A percentile compares a stretch with the other conserved stretches of the same genome.
Conservation (phyloP, 2,329 filamentous ascomycete species). For the Aspergillus unguis region DNA sequence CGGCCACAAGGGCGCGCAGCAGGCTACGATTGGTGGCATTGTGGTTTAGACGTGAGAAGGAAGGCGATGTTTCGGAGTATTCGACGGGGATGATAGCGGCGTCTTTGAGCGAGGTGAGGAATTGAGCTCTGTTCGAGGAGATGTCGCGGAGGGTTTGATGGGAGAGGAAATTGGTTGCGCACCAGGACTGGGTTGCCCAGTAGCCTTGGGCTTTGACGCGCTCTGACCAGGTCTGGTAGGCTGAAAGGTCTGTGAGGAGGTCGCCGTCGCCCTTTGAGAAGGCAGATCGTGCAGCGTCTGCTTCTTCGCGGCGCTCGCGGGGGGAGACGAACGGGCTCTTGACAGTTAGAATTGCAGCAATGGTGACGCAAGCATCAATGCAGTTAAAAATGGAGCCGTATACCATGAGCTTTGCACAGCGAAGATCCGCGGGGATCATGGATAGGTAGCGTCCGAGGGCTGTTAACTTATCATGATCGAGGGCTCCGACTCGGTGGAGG, state of each 20-base stretch:
- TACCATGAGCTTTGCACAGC: slow-evolving; percentile 91
- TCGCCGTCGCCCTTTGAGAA: slow-evolving; percentile 82
- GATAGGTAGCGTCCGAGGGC: slow-evolving; percentile 90
- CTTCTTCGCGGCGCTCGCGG: slow-evolving; percentile 75
- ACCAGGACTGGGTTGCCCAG: slow-evolving; percentile 62
- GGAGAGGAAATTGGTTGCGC: slow-evolving; percentile 79
- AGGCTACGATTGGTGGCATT: slow-evolving; percentile 46
- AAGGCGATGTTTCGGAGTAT: slow-evolving; percentile 37
- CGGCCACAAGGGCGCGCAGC: slow-evolving; percentile 67
- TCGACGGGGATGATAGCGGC: slow-evolving; percentile 69
- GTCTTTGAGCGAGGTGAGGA: slow-evolving; percentile 79
- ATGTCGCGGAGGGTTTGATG: slow-evolving; percentile 84
- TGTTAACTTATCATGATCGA: slow-evolving; percentile 82
- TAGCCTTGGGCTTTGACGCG: slow-evolving; percentile 51
- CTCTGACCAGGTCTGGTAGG: slow-evolving; percentile 78
- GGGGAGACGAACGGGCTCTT: slow-evolving; percentile 84
- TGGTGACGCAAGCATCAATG: slow-evolving; percentile 80
- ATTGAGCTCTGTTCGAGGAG: slow-evolving; percentile 78
- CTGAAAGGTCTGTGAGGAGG: slow-evolving; percentile 78
- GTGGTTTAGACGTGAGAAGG: slow-evolving; percentile 40
- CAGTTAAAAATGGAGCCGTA: slow-evolving; percentile 93
- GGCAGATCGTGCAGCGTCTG: slow-evolving; percentile 68
- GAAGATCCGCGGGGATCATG: slow-evolving; percentile 88
- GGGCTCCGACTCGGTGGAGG: slow-evolving; percentile 78
- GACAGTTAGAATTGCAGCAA: slow-evolving; percentile 87